Evolutionary conservation across 2,329 filamentous ascomycete genomes (phyloP), one percentile per base, ranked within the genome.

Genomic region (Penicillium concentricum): DNA sequence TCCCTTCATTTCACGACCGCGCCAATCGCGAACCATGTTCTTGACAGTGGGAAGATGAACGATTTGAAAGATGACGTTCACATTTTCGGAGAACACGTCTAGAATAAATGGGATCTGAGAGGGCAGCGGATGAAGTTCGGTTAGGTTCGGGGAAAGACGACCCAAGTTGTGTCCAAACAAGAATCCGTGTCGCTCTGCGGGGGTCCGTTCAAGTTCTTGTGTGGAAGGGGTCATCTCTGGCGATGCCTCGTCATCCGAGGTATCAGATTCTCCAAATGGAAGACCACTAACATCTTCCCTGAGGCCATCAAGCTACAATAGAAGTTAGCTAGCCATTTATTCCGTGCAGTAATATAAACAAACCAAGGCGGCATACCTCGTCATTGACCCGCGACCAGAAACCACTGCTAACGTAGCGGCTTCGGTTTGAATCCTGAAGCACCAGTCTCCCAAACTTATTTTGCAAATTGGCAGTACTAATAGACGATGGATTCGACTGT

Each of bases 351-450:
- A 54, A 58, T 71, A 75, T 48, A 30, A 52, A 16, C 9, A 55
- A 18, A 28, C 57, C 72, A 42, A 71, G 35, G 9, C 18, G 2
- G 18, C 35, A n/a, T 30, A 83, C 81, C 76, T 84, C 82, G 45
- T 84, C 81, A 51, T 79, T 81, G n/a, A 84, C 75, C 1, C 77
- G 76, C 2, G 81, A 81, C 82, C 82, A 84, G 61, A 84, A 84
- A 15, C 78, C 78, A 58, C 74, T 82, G 54, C 79, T 79, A 12
- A 84, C 69, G 63, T 84, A 84, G 15, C 77, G 76, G 37, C 74
- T 79, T 13, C 67, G 71, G 6, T 65, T 76, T 8, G 69, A 61
- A 62, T 82, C 79, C 28, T 76, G 70, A 2, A 82, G 63, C 3
- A 83, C 77, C 38, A 84, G 62, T 45, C 80, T 72, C 2, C 81